Conservation (phyloP, 108 stramenopile genomes). For the Schizochytrium sp. region DNA sequence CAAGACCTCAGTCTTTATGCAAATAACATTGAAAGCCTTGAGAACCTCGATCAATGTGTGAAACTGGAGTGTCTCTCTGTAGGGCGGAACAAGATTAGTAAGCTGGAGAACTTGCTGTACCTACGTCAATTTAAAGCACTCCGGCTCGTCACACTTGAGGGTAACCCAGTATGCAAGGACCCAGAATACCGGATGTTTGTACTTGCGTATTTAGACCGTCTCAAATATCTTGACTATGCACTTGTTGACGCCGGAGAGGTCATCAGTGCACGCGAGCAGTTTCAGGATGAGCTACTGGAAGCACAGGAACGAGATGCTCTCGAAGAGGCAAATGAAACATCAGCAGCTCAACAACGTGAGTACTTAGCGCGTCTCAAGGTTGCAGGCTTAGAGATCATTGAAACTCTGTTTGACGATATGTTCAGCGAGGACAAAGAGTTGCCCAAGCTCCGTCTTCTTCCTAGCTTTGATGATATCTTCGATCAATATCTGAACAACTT, state of each 20-base stretch:
- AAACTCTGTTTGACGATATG: slow-evolving; percentile 76
- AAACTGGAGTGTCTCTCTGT: slow-evolving; percentile 77
- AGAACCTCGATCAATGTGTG: slow-evolving; percentile 76
- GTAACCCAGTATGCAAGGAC: slow-evolving; percentile 78
- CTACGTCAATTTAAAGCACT: slow-evolving; percentile 73
- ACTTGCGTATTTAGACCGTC: slow-evolving; percentile 74
- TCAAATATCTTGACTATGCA: slow-evolving; percentile 76
- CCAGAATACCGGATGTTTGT: slow-evolving; percentile 75
- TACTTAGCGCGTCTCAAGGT: slow-evolving; percentile 64
- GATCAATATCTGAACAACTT: slow-evolving; percentile 69
- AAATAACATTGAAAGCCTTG: slow-evolving; percentile 73
- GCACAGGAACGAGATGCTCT: slow-evolving; percentile 75
- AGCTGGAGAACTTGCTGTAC: slow-evolving; percentile 71
- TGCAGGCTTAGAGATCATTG: slow-evolving; percentile 72
- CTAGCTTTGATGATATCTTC: slow-evolving; percentile 69
- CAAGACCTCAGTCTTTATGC: slow-evolving; percentile 74
- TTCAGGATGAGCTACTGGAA: slow-evolving; percentile 79
- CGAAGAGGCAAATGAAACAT: slow-evolving; percentile 71
- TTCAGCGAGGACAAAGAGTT: slow-evolving; percentile 75
- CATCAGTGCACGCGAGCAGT: slow-evolving; percentile 73
- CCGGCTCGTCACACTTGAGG: slow-evolving; percentile 75
- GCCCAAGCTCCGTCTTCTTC: slow-evolving; percentile 71
- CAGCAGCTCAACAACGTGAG: slow-evolving; percentile 64
- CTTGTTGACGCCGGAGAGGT: slow-evolving; percentile 60
- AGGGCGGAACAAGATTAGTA: slow-evolving; percentile 75